Conservation (phyloP, 2,329 filamentous ascomycete genomes). For the Fusarium denticulatum region DNA sequence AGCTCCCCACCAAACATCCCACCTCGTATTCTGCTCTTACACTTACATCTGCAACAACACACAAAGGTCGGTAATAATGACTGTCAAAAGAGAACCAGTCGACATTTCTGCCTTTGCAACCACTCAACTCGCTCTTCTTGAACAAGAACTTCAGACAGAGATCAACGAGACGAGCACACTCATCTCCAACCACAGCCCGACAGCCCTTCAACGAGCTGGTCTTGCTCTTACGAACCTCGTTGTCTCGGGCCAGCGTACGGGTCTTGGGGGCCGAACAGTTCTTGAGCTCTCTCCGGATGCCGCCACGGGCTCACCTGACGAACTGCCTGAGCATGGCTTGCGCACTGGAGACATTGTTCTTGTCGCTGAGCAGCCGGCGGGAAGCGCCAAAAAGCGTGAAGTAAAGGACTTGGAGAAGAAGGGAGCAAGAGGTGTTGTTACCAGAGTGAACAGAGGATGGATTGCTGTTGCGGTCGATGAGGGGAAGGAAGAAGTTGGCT, state of each 20-base stretch:
- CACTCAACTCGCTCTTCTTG: slow-evolving; percentile 76
- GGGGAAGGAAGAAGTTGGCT: slow-evolving; percentile 60
- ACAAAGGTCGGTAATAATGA: slow-evolving; percentile 43
- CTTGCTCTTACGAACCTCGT: slow-evolving; percentile 81
- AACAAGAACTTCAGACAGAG: slow-evolving; percentile 77
- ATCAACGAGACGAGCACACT: slow-evolving; percentile 74
- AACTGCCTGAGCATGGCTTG: slow-evolving; percentile 79
- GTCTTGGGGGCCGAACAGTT: slow-evolving; percentile 89
- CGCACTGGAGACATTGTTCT: slow-evolving; percentile 81
- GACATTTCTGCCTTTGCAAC: slow-evolving; percentile 75
- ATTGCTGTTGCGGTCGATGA: slow-evolving; percentile 77
- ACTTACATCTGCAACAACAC: not conserved
- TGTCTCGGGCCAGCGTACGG: slow-evolving; percentile 81
- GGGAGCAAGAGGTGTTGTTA: slow-evolving; percentile 76
- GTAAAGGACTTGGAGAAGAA: slow-evolving; percentile 75
- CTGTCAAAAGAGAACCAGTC: slow-evolving; percentile 53
- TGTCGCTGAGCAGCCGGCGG: slow-evolving; percentile 78
- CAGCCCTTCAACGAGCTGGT: slow-evolving; percentile 78
- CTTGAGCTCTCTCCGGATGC: slow-evolving; percentile 80
- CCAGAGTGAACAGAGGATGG: slow-evolving; percentile 65
- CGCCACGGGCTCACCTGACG: slow-evolving; percentile 64
- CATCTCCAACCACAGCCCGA: slow-evolving; percentile 73
- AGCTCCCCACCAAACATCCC: slow-evolving; percentile 26
- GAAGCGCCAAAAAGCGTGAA: slow-evolving; percentile 77
- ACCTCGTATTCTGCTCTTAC: slow-evolving; percentile 22